Evolutionary conservation across 371 early-diverging fungal genomes (phyloP), one percentile per base, ranked within the genome.

Genomic region (Mortierella sp.): DNA sequence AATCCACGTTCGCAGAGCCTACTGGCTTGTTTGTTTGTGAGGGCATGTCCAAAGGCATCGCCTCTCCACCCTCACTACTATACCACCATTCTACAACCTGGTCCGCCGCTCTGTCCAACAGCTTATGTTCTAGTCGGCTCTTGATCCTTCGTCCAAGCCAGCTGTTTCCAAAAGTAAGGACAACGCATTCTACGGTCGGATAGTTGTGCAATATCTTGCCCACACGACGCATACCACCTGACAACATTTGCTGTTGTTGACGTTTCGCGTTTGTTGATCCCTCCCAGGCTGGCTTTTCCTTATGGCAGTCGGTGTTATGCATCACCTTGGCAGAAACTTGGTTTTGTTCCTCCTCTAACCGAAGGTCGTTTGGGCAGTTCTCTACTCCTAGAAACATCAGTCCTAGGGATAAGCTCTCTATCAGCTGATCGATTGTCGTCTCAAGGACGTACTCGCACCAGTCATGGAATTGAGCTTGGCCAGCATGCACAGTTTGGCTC

Each of bases 371-470:
- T n/a, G 61, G 22, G 10, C 45, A 19, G 8, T 29, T 45, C 28
- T 76, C 77, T 0, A 76, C 8, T 1, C 70, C 70, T 17, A 72
- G 15, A 12, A 72, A 47, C 5, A 64, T 62, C 60, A 79, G 7
- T 1, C 79, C 74, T 40, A 65, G 23, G 12, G 66, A 63, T 9
- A 73, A 56, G 51, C 68, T 51, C 32, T 79, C 79, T 29, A 79
- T 69, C 54, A 65, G 2, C 53, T 66, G 73, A n/a, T 79, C 79
- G 40, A 79, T 56, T 29, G 70, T 66, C 47, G 43, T 17, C 47
- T 69, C 73, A 6, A 79, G 35, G 10, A 79, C 26, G 57, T 74
- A 79, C 51, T 73, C 71, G 61, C 80, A 74, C 80, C 80, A 79
- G 35, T 63, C 68, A 42, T 61, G 70, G 68, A 79, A 73, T 45